These are phyloP conservation scores for Davidsoniella virescens DNA, from an alignment of 2,329 filamentous ascomycete genomes.

Conservation along the genomic window DNA sequence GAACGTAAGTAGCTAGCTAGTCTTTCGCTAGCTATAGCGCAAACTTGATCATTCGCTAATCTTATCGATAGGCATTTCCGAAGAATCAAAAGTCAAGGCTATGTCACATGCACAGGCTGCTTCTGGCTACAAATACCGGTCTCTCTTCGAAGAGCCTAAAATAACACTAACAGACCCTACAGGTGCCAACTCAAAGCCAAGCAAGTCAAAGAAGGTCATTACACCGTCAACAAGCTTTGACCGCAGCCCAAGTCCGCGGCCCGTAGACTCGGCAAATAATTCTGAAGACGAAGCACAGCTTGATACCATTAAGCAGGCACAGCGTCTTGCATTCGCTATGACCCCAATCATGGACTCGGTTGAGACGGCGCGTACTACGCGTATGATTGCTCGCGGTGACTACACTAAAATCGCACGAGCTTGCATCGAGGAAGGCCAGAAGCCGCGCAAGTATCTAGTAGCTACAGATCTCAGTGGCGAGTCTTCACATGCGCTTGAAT, in stretches of 20 bases:
- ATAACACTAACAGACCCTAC: conserved; percentile 48
- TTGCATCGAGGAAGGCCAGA: conserved; percentile 60
- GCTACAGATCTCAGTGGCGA: conserved; percentile 90
- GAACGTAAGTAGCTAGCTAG: conserved; percentile 44
- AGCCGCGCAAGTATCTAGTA: conserved; percentile 82
- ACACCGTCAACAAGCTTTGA: conserved; percentile 82
- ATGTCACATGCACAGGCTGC: conserved; percentile 19
- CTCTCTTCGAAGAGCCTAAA: conserved; percentile 48
- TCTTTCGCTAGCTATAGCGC: not conserved
- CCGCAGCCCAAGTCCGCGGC: conserved; percentile 33
- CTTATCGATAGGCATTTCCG: conserved; percentile 4
- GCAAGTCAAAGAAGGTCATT: conserved; percentile 37
- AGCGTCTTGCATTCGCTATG: conserved; percentile 66
- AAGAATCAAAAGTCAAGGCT: conserved; percentile 5
- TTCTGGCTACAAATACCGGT: conserved; percentile 38
- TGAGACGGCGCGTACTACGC: conserved; percentile 64
- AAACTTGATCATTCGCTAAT: not conserved
- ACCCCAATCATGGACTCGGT: conserved; percentile 64
- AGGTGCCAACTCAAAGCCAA: conserved; percentile 27
- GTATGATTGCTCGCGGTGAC: conserved; percentile 81
- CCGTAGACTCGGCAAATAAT: conserved; percentile 41
- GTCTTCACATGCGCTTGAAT: conserved; percentile 86
- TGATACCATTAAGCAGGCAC: conserved; percentile 72
- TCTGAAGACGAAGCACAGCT: conserved; percentile 78
- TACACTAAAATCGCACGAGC: conserved; percentile 60